phyloP scores from a whole-genome alignment of 345 rosid genomes.

The Citrus maxima region DNA sequence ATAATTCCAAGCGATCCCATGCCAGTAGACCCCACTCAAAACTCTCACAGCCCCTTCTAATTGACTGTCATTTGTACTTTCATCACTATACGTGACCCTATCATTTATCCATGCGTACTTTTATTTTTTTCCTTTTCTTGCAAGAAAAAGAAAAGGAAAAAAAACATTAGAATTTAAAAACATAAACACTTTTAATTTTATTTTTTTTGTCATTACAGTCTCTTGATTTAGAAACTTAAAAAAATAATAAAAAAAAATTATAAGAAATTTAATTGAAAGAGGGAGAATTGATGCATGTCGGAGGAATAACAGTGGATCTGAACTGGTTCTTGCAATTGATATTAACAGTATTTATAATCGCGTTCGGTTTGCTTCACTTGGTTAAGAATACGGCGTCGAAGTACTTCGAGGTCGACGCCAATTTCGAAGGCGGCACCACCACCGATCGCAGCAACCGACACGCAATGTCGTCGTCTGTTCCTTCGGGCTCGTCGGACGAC shows the following conservation, averaged over 20 bases:
- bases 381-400: constrained; percentile 76
- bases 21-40: background rate
- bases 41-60: background rate
- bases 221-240: background rate
- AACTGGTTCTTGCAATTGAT: constrained; percentile 69
- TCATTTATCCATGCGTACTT: background rate
- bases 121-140: background rate
- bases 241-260: no score
- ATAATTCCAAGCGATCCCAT: background rate
- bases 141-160: background rate
- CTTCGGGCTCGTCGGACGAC: constrained; percentile 7
- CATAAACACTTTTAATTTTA: background rate
- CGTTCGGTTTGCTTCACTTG: constrained; percentile 53
- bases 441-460: background rate
- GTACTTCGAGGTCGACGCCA: constrained; percentile 85
- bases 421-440: constrained; percentile 42
- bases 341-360: constrained; percentile 46
- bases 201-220: background rate
- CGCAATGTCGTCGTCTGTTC: background rate
- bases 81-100: background rate
- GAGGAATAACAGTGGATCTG: constrained; percentile 65
- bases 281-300: constrained; percentile 66
- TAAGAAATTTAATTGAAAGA: background rate
- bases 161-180: background rate
- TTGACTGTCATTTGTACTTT: background rate